Evolutionary conservation across 345 rosid genomes (phyloP), one percentile per base, ranked within the genome.

Genomic region (Raphanus sativus): DNA sequence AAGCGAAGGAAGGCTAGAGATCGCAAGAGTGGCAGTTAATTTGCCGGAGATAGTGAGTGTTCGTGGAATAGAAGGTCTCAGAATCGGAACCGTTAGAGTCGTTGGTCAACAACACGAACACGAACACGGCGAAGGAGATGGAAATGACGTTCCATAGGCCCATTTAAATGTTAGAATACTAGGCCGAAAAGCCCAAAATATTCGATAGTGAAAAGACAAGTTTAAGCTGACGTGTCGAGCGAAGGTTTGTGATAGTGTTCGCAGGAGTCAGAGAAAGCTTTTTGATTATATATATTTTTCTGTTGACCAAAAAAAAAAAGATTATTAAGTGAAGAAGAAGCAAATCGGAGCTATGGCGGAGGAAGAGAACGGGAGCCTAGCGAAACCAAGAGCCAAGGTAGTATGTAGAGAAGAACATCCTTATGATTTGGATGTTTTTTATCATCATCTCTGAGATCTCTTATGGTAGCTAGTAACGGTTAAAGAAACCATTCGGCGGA

Each of bases 1-100:
- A 65, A 75, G 69, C 11, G 77, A 80, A 21, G 83, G 86, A 38
- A 62, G 86, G 83, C n/a, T 83, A 66, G 80, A 70, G 73, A 77
- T 83, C 6, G 62, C 4, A 11, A 60, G 75, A 30, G 73, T 64
- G 48, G 75, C 69, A 8, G 83, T 65, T 0, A 33, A 65, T 34
- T 68, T 4, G 25, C 80, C 74, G 8, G 76, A 55, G 69, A 42
- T 85, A 4, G 45, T 78, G 32, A 72, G 82, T 56, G 56, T 54
- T 60, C 55, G 65, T 40, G 80, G 74, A 1, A 63, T 17, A 0
- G 81, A 65, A 4, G 82, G 82, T 2, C 71, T 80, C 5, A 70
- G 55, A 17, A 64, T 73, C 52, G 74, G 76, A 69, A 62, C 77
- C 2, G 71, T 79, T 10, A 38, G 33, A 65, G 33, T 28, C 50